Percentiles rank a stretch among this genome's conserved stretches.
These are phyloP conservation scores for Deinandra increscens DNA, from an alignment of 129 eudicot species.

Conservation along the genomic window DNA sequence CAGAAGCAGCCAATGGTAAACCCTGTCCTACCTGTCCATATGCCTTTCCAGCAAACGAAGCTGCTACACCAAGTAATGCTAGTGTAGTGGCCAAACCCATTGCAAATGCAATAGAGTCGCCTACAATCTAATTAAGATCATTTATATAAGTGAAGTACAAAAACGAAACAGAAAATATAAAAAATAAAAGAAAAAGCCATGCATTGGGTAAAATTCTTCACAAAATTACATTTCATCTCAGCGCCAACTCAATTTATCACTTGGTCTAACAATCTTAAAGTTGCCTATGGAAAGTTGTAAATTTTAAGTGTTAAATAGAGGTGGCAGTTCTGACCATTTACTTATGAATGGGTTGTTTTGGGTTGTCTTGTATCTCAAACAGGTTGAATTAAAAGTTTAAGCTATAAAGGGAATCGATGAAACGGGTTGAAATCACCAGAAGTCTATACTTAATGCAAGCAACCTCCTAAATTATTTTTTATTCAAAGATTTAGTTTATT, in stretches of 20 bases:
- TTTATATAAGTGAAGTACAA: constrained; percentile 4
- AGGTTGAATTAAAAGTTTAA: neutral
- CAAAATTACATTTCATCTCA: neutral
- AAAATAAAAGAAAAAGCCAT: too few relatives aligned
- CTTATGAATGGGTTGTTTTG: neutral
- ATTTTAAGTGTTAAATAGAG: neutral
- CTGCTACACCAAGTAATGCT: constrained; percentile 89
- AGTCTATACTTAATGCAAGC: neutral
- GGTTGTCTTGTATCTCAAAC: neutral
- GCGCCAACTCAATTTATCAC: neutral
- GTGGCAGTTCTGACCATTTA: neutral
- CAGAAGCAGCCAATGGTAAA: constrained; percentile 92
- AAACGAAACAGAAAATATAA: neutral
- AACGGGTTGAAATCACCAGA: neutral
- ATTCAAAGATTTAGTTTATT: neutral
- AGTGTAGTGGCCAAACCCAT: constrained; percentile 95
- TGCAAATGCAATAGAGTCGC: constrained; percentile 91
- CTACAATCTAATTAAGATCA: constrained; percentile 49
- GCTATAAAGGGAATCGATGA: neutral
- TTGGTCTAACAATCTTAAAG: constrained; percentile 10
- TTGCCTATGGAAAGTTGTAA: neutral
- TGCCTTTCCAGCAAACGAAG: constrained; percentile 98
- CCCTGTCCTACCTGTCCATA: constrained; percentile 97
- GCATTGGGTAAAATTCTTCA: constrained; percentile 18
- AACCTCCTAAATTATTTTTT: neutral